Conservation (phyloP, 768 basidiomycete species). For the Tulasnella sp. region DNA sequence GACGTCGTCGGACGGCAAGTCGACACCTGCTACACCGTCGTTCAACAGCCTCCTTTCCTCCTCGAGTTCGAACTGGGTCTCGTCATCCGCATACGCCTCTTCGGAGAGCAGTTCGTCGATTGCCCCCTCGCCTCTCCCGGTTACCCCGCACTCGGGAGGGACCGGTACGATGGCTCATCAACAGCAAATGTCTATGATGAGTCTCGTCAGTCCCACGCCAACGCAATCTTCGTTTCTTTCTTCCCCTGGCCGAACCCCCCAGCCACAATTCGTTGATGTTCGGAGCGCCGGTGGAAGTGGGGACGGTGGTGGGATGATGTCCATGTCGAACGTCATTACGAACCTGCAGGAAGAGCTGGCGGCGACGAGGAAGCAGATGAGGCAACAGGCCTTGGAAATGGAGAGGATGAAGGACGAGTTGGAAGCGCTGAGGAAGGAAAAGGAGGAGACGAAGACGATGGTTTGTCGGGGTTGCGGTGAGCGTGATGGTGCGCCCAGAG, state of each 20-base stretch:
- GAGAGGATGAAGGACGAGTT: background rate
- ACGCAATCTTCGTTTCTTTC: background rate
- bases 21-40: background rate
- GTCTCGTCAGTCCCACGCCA: background rate
- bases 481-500: background rate
- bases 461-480: background rate
- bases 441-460: background rate
- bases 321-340: background rate
- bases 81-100: background rate
- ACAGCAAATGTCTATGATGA: background rate
- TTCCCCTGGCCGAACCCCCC: background rate
- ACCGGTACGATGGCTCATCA: background rate
- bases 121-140: background rate
- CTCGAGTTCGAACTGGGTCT: background rate
- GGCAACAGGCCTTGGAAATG: background rate
- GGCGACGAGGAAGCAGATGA: constrained; percentile 5
- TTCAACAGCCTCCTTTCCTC: background rate
- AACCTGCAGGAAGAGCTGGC: background rate
- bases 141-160: background rate
- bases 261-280: background rate
- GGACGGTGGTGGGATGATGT: background rate
- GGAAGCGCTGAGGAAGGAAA: background rate
- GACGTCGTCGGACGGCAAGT: background rate
- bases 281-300: background rate
- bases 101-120: background rate